These are phyloP conservation scores for Huiozyma sinensis DNA, from an alignment of 805 yeast genomes.

Conservation along the genomic window DNA sequence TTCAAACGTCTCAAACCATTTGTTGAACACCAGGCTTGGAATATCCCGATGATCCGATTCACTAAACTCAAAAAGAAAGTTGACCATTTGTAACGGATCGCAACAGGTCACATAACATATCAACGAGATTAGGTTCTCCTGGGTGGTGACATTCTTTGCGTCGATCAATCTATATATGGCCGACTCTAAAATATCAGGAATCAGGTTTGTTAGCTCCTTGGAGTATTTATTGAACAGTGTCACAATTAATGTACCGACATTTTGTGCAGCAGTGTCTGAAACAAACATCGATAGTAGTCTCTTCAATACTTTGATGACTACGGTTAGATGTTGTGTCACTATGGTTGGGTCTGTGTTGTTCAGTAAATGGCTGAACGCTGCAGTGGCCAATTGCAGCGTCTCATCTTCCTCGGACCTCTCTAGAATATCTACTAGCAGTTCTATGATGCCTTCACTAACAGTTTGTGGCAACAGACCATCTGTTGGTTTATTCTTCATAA, in stretches of 20 bases:
- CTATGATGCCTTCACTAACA: conserved; percentile 17
- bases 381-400: conserved; percentile 66
- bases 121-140: conserved; percentile 67
- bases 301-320: conserved; percentile 42
- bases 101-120: conserved; percentile 58
- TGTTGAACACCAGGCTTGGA: conserved; percentile 48
- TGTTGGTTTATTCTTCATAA: conserved; percentile 23
- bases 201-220: conserved; percentile 26
- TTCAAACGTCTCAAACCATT: conserved; percentile 80
- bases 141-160: conserved; percentile 61
- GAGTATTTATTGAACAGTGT: conserved; percentile 47
- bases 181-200: conserved; percentile 56
- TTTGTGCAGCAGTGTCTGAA: conserved; percentile 73
- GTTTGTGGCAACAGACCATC: conserved; percentile 20
- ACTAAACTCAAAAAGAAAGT: conserved; percentile 41
- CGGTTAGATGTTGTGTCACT: conserved; percentile 9
- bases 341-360: conserved; percentile 26
- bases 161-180: conserved; percentile 54
- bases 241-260: conserved; percentile 55
- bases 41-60: conserved; percentile 31
- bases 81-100: conserved; percentile 53
- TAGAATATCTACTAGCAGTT: conserved; percentile 22
- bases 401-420: conserved; percentile 55
- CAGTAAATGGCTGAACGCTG: conserved; percentile 54
- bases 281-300: conserved; percentile 60